Evolutionary conservation across 2,329 filamentous ascomycete genomes (phyloP), one percentile per base, ranked within the genome.

Genomic region (Aspergillus clavatus): DNA sequence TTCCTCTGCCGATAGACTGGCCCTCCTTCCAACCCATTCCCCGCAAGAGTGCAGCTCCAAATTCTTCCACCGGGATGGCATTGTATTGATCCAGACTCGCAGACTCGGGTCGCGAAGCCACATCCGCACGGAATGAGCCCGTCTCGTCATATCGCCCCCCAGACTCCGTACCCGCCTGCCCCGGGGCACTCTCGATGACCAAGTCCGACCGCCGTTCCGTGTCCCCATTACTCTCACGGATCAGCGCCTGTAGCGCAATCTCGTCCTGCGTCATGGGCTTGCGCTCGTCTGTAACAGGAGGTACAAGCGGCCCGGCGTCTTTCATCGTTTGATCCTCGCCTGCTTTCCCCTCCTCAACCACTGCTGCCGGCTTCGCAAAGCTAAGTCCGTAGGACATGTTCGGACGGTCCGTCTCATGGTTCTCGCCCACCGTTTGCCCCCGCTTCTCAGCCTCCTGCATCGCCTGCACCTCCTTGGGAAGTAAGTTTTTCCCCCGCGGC

Each of bases 11-110:
- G 41, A 82, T 74, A 29, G 72, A 69, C 51, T 81, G 75, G 14
- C 77, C 81, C 52, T 83, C 81, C 59, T 96, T 89, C 90, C 91
- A 96, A 7, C 93, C 93, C 87, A 97, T 96, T 7, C 90, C 89
- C 24, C 90, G 82, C 27, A 98, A 76, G 52, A 97, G 76, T 0
- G 90, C 89, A 14, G 89, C 86, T 6, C 93, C 93, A 54, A 97
- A 98, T 57, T 96, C 89, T 56, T 96, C 91, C 12, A 97, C 89
- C 0, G 93, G 91, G 50, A 95, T 85, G 10, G 85, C 83, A 47
- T 86, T 84, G 69, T 97, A 97, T 59, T 93, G 88, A 26, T 87
- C 86, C 14, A 95, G 72, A 0, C 83, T 87, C 3, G 89, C 84
- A 23, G 81, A 76, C 18, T 89, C 86, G 1, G 89, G 89, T 1